These are phyloP conservation scores for Limnanthes douglasii DNA, from an alignment of 345 rosid genomes.

Conservation along the genomic window DNA sequence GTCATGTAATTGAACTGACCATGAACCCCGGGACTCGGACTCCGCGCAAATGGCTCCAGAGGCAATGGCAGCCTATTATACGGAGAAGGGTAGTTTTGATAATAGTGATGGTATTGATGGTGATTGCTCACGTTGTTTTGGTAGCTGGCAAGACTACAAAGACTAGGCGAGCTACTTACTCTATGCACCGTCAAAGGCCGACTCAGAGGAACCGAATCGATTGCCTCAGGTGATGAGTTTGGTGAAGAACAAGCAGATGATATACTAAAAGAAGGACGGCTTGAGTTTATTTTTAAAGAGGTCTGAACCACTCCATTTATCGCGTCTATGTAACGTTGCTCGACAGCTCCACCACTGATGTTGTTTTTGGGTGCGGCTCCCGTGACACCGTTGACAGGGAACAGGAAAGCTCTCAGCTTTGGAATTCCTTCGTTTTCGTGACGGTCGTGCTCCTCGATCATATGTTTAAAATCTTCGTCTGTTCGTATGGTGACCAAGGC, in stretches of 20 bases:
- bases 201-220: slow-evolving; percentile 8
- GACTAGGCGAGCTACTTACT: slow-evolving; percentile 68
- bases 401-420: slow-evolving; percentile 50
- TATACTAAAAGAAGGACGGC: slow-evolving; percentile 24
- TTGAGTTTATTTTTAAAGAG: neutral
- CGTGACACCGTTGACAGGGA: slow-evolving; percentile 29
- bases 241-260: slow-evolving; percentile 61
- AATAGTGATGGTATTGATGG: slow-evolving; percentile 17
- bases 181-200: slow-evolving; percentile 28
- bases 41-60: slow-evolving; percentile 11
- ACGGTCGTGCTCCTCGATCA: slow-evolving; percentile 62
- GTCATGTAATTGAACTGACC: slow-evolving; percentile 10
- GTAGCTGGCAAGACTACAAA: slow-evolving; percentile 18
- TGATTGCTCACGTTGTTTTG: slow-evolving; percentile 8
- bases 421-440: slow-evolving; percentile 33
- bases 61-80: slow-evolving; percentile 18
- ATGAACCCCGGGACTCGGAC: slow-evolving; percentile 7
- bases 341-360: slow-evolving; percentile 24
- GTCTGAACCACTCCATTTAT: slow-evolving; percentile 40
- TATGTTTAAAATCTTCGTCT: slow-evolving; percentile 67
- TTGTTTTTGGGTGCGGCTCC: slow-evolving; percentile 20
- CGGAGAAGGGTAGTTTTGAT: slow-evolving; percentile 10
- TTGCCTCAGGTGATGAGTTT: slow-evolving; percentile 39
- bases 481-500: slow-evolving; percentile 56
- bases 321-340: slow-evolving; percentile 76